Evolutionary conservation across 2,329 filamentous ascomycete genomes (phyloP), one percentile per base, ranked within the genome.

Genomic region (Cladorrhinum sp.): DNA sequence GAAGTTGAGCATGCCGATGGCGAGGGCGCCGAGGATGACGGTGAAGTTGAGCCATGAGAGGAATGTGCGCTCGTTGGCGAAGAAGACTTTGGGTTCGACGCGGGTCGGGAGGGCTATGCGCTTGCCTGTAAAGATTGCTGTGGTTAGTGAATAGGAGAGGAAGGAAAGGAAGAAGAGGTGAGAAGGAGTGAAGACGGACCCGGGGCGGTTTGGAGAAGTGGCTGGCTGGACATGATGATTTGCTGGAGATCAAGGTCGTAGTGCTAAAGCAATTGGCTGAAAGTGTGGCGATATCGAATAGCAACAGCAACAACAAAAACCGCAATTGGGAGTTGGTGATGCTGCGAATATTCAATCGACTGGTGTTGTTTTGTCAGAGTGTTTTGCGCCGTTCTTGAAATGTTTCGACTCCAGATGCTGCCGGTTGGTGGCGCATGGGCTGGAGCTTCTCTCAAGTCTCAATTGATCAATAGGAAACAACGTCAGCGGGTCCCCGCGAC

Each of bases 31-130:
- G 64, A 99, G 90, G 77, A 99, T 93, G 73, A 99, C 93, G 75
- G 93, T 96, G 83, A 98, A 98, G 85, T 99, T 99, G 73, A 99
- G 91, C 95, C 95, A 99, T 77, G 92, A 96, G 72, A 99, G 87
- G 76, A 99, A 99, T 65, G 95, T 99, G 65, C 95, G 92, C 80
- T 99, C 95, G 83, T 99, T 99, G 79, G 95, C 95, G 83, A 99
- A 99, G 86, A 98, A 99, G 81, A 99, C 95, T 79, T 99, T 99
- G 71, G 95, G 95, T 78, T 99, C 95, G 77, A 99, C 93, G 68
- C 95, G 92, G 62, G 93, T 97, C 60, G 95, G 95, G 66, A 99
- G 91, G 71, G 95, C 93, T 75, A 99, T 98, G 74, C 93, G 92
- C 81, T 99, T 99, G 84, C 93, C 93, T 96, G 20, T 22, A 25